These are phyloP conservation scores for Fomitopsis palustris DNA, from an alignment of 1,284 basidiomycete species.

Conservation along the genomic window DNA sequence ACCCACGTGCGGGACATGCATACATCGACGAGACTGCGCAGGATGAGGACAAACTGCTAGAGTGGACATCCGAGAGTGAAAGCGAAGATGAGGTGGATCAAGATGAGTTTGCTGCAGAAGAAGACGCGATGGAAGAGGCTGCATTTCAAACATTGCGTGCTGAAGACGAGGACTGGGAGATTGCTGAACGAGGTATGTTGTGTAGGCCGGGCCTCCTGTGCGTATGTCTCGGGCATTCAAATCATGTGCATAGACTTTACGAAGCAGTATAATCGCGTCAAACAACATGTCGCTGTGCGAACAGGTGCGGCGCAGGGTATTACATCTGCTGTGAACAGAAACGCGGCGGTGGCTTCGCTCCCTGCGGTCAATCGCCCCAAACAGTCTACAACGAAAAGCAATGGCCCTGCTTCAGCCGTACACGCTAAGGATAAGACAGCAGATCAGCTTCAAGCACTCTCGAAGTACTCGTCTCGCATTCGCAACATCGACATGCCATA, in stretches of 20 bases:
- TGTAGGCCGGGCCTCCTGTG: neutral
- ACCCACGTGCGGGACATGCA: conserved; percentile 22
- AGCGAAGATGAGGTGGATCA: conserved; percentile 20
- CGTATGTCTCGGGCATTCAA: conserved; percentile 10
- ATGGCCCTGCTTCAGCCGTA: neutral
- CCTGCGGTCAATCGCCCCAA: conserved; percentile 74
- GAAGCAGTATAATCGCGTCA: conserved; percentile 91
- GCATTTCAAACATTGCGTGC: conserved; percentile 54
- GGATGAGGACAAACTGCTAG: conserved; percentile 18
- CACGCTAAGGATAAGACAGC: conserved; percentile 48
- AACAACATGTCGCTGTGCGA: conserved; percentile 78
- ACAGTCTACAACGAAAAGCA: conserved; percentile 11
- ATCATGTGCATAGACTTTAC: conserved; percentile 73
- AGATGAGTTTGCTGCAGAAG: conserved; percentile 25
- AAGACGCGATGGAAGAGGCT: conserved; percentile 25
- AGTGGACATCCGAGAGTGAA: conserved; percentile 22
- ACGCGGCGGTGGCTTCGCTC: conserved; percentile 53
- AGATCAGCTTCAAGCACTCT: conserved; percentile 66
- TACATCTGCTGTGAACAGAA: conserved; percentile 45
- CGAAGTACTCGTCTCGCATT: conserved; percentile 68
- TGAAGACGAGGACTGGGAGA: conserved; percentile 92
- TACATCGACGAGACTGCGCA: conserved; percentile 23
- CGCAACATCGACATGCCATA: conserved; percentile 74
- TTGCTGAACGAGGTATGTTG: conserved; percentile 66
- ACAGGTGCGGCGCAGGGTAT: conserved; percentile 61